A percentile compares a stretch with the other conserved stretches of the same genome.
phyloP scores from a whole-genome alignment of 1,139 yeast species.

The Candida sp. region DNA sequence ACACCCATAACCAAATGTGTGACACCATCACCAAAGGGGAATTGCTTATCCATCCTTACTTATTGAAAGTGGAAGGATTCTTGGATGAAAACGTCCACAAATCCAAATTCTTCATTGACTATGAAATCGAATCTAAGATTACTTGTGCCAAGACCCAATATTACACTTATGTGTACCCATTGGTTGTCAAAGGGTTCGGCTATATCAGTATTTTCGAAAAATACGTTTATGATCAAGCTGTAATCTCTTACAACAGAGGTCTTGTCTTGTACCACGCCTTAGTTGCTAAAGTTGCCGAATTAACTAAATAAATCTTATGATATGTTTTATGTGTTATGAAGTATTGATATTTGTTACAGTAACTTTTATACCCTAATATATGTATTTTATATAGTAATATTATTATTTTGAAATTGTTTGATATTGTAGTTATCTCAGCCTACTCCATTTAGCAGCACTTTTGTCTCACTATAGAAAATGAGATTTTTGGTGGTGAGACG shows the following conservation, averaged over 20 bases:
- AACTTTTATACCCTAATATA: not conserved
- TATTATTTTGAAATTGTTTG: too few relatives aligned
- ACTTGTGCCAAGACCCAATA: constrained; percentile 13
- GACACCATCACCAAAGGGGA: constrained; percentile 29
- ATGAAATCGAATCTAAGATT: constrained; percentile 29
- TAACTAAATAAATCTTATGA: not conserved
- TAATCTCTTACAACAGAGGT: not conserved
- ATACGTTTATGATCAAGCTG: constrained; percentile 15
- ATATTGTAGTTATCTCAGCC: too few relatives aligned
- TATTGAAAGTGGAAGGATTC: constrained; percentile 21
- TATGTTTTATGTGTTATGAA: not conserved
- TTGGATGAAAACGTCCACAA: constrained; percentile 37
- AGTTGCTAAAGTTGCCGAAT: not conserved
- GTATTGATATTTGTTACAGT: not conserved
- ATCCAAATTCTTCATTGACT: constrained; percentile 32
- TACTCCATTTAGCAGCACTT: not conserved
- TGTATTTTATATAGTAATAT: not conserved
- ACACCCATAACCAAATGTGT: constrained; percentile 32
- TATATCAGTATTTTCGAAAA: constrained; percentile 24
- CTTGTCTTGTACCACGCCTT: not conserved
- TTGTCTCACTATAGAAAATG: not conserved
- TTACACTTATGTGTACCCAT: constrained; percentile 21
- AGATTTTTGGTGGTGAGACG: not conserved
- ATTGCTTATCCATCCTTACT: constrained; percentile 29
- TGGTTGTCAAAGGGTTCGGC: constrained; percentile 22